Conservation (phyloP, 352 stramenopile genomes). For the Saprolegnia diclina region DNA sequence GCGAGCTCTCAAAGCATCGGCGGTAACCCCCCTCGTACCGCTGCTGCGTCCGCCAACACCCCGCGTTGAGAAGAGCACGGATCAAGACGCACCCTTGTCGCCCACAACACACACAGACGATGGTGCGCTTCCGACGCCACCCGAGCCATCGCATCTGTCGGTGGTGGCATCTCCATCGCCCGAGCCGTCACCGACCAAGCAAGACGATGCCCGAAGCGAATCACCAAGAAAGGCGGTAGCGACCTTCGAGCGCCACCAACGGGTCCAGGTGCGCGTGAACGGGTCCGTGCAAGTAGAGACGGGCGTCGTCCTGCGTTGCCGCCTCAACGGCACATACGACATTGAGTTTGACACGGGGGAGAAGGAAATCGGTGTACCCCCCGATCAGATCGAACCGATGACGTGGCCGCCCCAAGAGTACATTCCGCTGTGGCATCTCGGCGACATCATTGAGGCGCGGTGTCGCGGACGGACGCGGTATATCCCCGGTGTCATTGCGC, state of each 20-base stretch:
- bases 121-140: background rate
- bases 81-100: background rate
- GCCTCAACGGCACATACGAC: conserved; percentile 44
- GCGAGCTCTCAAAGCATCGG: background rate
- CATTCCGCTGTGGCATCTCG: conserved; percentile 14
- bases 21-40: background rate
- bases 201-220: too few species aligned
- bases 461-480: background rate
- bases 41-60: background rate
- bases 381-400: background rate
- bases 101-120: background rate
- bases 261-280: conserved; percentile 3
- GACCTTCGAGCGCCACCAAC: conserved; percentile 18
- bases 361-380: background rate
- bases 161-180: too few species aligned
- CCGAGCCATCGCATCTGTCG: too few species aligned
- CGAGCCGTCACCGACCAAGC: too few species aligned
- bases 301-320: conserved; percentile 27
- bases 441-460: conserved; percentile 19
- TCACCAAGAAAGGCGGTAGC: too few species aligned
- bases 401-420: conserved; percentile 17
- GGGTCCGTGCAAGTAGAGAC: background rate
- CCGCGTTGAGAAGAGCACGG: background rate
- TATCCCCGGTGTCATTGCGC: conserved; percentile 12
- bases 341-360: conserved; percentile 36